Conservation (phyloP, 2,329 filamentous ascomycete genomes). For the Rutstroemia sp. region DNA sequence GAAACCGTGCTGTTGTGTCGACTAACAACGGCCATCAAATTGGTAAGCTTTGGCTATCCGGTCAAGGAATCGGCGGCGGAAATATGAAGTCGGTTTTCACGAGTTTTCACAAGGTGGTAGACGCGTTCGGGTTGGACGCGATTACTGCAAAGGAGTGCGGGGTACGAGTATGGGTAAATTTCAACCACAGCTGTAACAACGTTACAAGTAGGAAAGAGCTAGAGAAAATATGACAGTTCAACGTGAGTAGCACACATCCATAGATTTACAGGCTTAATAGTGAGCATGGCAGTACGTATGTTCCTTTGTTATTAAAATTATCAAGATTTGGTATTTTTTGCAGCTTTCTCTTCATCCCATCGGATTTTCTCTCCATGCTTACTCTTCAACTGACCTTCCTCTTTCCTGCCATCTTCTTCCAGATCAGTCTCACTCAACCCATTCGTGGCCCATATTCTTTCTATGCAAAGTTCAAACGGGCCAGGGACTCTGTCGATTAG, state of each 20-base stretch:
- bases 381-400: conserved; percentile 34
- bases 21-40: too few relatives aligned
- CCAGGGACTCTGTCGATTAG: conserved; percentile 84
- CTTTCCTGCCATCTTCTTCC: conserved; percentile 24
- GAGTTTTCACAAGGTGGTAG: background rate
- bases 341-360: conserved; percentile 30
- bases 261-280: too few relatives aligned
- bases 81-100: too few relatives aligned
- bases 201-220: too few relatives aligned
- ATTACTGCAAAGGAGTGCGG: background rate
- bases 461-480: conserved; percentile 79
- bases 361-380: conserved; percentile 37
- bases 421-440: conserved; percentile 17
- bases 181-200: too few relatives aligned
- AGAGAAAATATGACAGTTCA: too few relatives aligned
- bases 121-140: background rate
- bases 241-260: background rate
- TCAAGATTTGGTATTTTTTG: background rate
- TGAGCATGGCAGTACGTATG: too few relatives aligned
- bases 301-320: too few relatives aligned
- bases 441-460: conserved; percentile 88
- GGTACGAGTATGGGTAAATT: background rate
- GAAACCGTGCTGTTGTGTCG: background rate
- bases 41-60: too few relatives aligned
- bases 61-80: too few relatives aligned